Evolutionary conservation across 2,329 filamentous ascomycete genomes (phyloP), one percentile per base, ranked within the genome.

Genomic region (Thielaviopsis populi): DNA sequence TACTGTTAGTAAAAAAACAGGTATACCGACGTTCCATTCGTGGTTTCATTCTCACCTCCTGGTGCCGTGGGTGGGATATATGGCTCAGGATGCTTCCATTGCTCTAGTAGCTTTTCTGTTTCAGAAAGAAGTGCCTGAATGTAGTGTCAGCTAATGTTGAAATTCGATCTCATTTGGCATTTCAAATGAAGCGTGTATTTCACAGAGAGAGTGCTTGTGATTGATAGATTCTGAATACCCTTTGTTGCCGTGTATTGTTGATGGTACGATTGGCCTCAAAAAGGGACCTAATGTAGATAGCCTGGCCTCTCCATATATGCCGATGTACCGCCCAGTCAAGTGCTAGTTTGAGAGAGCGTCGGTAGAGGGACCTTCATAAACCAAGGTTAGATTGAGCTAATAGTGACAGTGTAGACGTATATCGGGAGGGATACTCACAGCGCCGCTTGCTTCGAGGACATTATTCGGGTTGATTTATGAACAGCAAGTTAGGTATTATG

Each of bases 1-100:
- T 19, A 42, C 10, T 10, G 24, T 42, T 63, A 54, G 17, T n/a
- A 56, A 11, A 11, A 43, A 5, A 43, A 7, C 41, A 27, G 4
- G n/a, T 10, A 40, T 54, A 11, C 4, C 4, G n/a, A 19, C 13
- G 7, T 62, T 8, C 1, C 30, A 56, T 40, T n/a, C 11, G 50
- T 6, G 11, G n/a, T 43, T 15, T 41, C 24, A 22, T 58, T 46
- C 82, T 68, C 78, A 94, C 92, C 94, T 81, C 94, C 94, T 11
- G 94, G 94, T 46, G 94, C 92, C 50, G 90, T 95, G 15, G 94
- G 94, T 68, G 87, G 83, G 69, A 83, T 80, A 74, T 96, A 97
- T 40, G 94, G 91, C 74, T 99, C 94, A 2, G 94, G 94, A 72
- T 99, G 94, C 78, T 97, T 97, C 92, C 92, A 99, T 75, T 86